Percentiles rank a stretch among this genome's conserved stretches.
These are phyloP conservation scores for Colletotrichum euphorbiae DNA, from an alignment of 2,329 filamentous ascomycete species.

Conservation along the genomic window DNA sequence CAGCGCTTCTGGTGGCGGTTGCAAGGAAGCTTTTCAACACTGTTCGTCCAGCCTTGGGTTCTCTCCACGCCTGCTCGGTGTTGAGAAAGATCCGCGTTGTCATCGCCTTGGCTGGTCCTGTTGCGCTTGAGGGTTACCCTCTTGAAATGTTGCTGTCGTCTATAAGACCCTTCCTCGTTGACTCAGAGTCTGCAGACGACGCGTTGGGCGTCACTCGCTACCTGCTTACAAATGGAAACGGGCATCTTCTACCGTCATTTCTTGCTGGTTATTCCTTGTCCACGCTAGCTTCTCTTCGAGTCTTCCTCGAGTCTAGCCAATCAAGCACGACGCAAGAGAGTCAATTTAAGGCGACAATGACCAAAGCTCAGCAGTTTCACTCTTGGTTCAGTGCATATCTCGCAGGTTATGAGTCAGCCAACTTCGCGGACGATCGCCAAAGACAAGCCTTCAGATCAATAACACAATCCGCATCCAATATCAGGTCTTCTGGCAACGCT, in stretches of 20 bases:
- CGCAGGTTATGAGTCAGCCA: constrained; percentile 67
- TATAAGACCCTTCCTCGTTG: constrained; percentile 80
- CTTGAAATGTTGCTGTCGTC: constrained; percentile 91
- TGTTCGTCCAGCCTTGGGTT: constrained; percentile 85
- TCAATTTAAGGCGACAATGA: constrained; percentile 82
- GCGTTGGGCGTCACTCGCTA: constrained; percentile 88
- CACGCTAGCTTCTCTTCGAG: constrained; percentile 80
- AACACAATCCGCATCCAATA: constrained; percentile 74
- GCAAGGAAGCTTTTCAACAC: constrained; percentile 83
- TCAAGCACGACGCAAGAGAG: constrained; percentile 87
- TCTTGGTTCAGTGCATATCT: constrained; percentile 82
- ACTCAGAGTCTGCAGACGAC: constrained; percentile 91
- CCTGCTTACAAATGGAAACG: constrained; percentile 75
- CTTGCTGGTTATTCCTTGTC: constrained; percentile 84
- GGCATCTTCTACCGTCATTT: constrained; percentile 79
- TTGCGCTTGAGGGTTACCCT: constrained; percentile 82
- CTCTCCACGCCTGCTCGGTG: constrained; percentile 86
- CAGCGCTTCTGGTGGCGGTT: constrained; percentile 78
- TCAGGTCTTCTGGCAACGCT: constrained; percentile 76
- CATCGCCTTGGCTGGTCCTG: constrained; percentile 79
- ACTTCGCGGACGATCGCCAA: constrained; percentile 61
- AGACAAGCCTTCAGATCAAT: constrained; percentile 73
- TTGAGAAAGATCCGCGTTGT: constrained; percentile 87
- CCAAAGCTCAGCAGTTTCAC: constrained; percentile 80
- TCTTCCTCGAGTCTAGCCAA: constrained; percentile 80